Evolutionary conservation across 2,329 filamentous ascomycete genomes (phyloP).

Genomic region (Venturiaceae sp.): DNA sequence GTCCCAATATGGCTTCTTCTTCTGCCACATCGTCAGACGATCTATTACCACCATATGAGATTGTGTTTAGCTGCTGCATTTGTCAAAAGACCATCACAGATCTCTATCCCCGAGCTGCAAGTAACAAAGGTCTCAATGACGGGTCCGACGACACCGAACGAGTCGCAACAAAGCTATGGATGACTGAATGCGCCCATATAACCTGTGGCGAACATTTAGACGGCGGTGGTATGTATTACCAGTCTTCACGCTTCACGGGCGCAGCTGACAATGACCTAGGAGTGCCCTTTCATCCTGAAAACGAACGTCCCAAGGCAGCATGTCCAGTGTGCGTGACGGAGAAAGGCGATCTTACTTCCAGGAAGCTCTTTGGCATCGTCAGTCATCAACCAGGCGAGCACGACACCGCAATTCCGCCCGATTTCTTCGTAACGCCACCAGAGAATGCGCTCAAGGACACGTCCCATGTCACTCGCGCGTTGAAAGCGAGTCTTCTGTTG

Average conservation of each 20-base stretch:
- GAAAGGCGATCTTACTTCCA: constrained; percentile 22
- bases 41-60: constrained; percentile 21
- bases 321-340: constrained; percentile 35
- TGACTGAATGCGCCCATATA: constrained; percentile 39
- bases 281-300: constrained; percentile 33
- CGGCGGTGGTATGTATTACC: constrained; percentile 31
- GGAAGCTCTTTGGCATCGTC: constrained; percentile 33
- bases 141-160: constrained; percentile 12
- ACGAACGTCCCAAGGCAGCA: constrained; percentile 27
- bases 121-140: constrained; percentile 25
- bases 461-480: constrained; percentile 28
- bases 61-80: constrained; percentile 39
- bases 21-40: background rate
- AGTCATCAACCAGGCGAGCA: constrained; percentile 31
- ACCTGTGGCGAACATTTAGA: constrained; percentile 38
- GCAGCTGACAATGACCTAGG: constrained; percentile 19
- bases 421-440: constrained; percentile 36
- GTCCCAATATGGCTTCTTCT: background rate
- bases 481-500: constrained; percentile 25
- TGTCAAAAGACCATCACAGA: constrained; percentile 37
- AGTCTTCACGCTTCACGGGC: background rate
- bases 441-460: constrained; percentile 24
- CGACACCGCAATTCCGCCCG: constrained; percentile 31
- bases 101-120: constrained; percentile 29
- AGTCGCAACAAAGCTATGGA: constrained; percentile 27